Base-by-base conservation (phyloP, 2,329 filamentous ascomycete species). In the Pseudogymnoascus sp. region DNA sequence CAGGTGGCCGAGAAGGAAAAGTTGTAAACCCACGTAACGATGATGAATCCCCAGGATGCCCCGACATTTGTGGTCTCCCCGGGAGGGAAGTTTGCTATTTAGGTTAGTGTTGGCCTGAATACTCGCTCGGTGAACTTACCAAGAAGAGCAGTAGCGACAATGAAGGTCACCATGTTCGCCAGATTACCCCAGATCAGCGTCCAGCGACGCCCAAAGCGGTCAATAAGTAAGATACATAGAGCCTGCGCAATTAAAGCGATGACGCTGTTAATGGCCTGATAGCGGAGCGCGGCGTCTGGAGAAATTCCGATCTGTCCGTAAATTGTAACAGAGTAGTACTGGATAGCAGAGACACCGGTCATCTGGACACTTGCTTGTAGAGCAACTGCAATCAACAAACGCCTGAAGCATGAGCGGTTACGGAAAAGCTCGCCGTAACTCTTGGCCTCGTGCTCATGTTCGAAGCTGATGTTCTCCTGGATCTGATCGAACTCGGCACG, bases 21-120 rank as follows among this genome's bases (percentile, higher is more conserved):
- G 74, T 92, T 92, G 79, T 90, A 92, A 1, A 89, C 71, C 89
- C 89, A 92, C 1, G 88, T 92, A 68, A 85, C 81, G 61, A 83
- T 78, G 64, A 92, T 92, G 73, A 92, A 93, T 1, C 84, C 87
- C 86, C 87, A 90, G 5, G 80, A 79, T 0, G 86, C 86, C 4
- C 77, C 75, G 40, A 74, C 74, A 63, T 84, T 84, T 33, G 62
- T 72, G 72, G 62, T 78, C 75, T 54, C 72, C 73, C 1, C 79
- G 1, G 87, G 82, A 1, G 88, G 88, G 72, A 86, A 92, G 31
- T 73, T 67, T 44, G 78, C 72, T 73, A 29, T 71, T 44, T 15
- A 21, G 29, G 33, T 40, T 21, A 37, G 54, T 4, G 29, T 9
- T 35, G 37, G 6, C 17, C 31, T 58, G 5, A 10, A 59, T 59